Conservation (phyloP, 805 yeast genomes). For the Millerozyma acaciae region DNA sequence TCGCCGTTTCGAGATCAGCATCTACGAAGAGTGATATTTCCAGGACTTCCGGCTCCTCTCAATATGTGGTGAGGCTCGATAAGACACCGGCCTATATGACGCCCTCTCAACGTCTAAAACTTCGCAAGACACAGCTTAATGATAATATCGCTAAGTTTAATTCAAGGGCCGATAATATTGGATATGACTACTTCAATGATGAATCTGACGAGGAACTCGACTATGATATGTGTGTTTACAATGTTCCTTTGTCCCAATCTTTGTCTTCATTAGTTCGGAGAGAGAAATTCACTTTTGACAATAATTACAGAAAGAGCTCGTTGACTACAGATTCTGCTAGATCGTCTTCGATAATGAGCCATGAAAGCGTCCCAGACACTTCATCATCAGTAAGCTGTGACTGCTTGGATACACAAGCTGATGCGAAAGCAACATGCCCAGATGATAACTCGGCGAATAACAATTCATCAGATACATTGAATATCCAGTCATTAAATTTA, state of each 20-base stretch:
- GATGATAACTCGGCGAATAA: background rate
- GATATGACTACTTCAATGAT: background rate
- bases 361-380: slow-evolving; percentile 18
- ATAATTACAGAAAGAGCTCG: slow-evolving; percentile 16
- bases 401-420: background rate
- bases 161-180: background rate
- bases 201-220: slow-evolving; percentile 10
- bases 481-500: slow-evolving; percentile 13
- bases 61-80: slow-evolving; percentile 18
- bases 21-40: too few relatives aligned
- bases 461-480: background rate
- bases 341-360: slow-evolving; percentile 44
- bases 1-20: too few relatives aligned
- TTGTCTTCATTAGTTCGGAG: slow-evolving; percentile 36
- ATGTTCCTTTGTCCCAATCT: slow-evolving; percentile 63
- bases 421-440: too few relatives aligned
- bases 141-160: slow-evolving; percentile 20
- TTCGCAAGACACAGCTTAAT: slow-evolving; percentile 22
- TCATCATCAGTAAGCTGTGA: slow-evolving; percentile 1
- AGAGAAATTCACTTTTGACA: slow-evolving; percentile 26
- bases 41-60: too few relatives aligned
- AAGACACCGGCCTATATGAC: slow-evolving; percentile 24
- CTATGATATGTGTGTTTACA: slow-evolving; percentile 48
- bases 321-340: slow-evolving; percentile 38
- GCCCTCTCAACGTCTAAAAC: slow-evolving; percentile 26